Percentiles rank a stretch among this genome's conserved stretches.
Evolutionary conservation across 2,329 filamentous ascomycete species (phyloP).

Genomic region (Akanthomyces dipterigenus): DNA sequence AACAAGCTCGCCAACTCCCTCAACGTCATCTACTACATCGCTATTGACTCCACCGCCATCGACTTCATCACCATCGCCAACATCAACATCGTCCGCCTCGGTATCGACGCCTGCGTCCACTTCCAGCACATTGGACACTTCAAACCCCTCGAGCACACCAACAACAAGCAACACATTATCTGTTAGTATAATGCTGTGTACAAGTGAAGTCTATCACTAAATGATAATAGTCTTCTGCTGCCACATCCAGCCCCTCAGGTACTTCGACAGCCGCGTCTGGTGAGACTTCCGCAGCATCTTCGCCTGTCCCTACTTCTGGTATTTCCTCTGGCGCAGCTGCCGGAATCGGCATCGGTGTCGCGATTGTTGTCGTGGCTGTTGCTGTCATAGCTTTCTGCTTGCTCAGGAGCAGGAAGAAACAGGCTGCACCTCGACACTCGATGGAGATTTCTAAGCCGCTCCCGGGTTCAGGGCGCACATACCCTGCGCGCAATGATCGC

Average conservation of each 20-base stretch:
- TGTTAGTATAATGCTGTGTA: not conserved
- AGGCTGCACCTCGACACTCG: slow-evolving; percentile 17
- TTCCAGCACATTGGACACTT: not conserved
- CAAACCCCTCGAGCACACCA: not conserved
- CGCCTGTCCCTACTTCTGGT: slow-evolving; percentile 18
- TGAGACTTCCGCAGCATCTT: slow-evolving; percentile 4
- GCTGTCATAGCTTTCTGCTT: slow-evolving; percentile 33
- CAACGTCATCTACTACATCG: not conserved
- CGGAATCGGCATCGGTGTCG: slow-evolving; percentile 43
- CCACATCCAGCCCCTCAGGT: not conserved
- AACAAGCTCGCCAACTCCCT: not conserved
- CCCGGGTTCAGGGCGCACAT: slow-evolving; percentile 35
- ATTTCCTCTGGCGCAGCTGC: slow-evolving; percentile 39
- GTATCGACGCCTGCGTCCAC: slow-evolving; percentile 8
- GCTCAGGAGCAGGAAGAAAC: slow-evolving; percentile 23
- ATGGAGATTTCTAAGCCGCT: slow-evolving; percentile 47
- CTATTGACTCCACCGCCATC: not conserved
- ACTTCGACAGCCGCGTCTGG: slow-evolving; percentile 4
- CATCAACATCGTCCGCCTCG: slow-evolving; percentile 6
- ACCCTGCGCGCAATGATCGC: slow-evolving; percentile 27
- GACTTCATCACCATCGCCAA: not conserved
- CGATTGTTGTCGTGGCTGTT: slow-evolving; percentile 34
- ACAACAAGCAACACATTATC: not conserved
- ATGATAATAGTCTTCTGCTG: not conserved
- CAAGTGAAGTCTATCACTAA: not conserved